A percentile compares a stretch with the other conserved stretches of the same genome.
phyloP scores from a whole-genome alignment of 1,139 yeast genomes.

The Saccharomyces hybrid region DNA sequence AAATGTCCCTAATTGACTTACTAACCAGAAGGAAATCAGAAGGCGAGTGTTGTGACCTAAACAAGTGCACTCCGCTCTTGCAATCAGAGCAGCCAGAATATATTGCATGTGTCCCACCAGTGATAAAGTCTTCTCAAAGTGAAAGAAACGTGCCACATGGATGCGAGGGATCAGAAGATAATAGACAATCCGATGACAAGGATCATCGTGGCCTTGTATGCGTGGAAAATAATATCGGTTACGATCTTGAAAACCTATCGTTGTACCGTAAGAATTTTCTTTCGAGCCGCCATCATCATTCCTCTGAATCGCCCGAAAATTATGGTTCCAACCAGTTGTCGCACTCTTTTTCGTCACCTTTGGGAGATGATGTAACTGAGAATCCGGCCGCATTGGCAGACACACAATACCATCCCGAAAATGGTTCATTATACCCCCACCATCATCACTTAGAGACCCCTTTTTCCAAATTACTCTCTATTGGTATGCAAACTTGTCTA shows the following conservation, averaged over 20 bases:
- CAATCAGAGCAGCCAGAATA: neutral
- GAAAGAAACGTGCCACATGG: neutral
- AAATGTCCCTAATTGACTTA: conserved; percentile 5
- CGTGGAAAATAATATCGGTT: conserved; percentile 30
- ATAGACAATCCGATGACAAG: neutral
- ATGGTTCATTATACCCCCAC: conserved; percentile 37
- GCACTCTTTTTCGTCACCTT: neutral
- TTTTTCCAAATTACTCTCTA: conserved; percentile 64
- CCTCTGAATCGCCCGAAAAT: neutral
- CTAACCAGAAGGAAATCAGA: conserved; percentile 4
- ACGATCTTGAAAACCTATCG: conserved; percentile 30
- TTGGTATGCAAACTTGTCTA: conserved; percentile 82
- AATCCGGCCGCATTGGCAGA: neutral
- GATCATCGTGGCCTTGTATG: conserved; percentile 19
- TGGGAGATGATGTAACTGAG: neutral
- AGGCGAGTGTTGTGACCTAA: conserved; percentile 6
- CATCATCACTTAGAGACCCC: conserved; percentile 81
- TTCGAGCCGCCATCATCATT: conserved; percentile 4
- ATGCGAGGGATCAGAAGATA: neutral
- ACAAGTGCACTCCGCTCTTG: conserved; percentile 5
- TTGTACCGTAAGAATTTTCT: conserved; percentile 27
- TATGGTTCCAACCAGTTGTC: neutral
- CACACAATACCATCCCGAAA: neutral
- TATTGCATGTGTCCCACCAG: neutral
- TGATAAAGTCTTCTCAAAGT: neutral